Percentiles rank a stretch among this genome's conserved stretches.
Conservation (phyloP, 2,329 filamentous ascomycete genomes). For the Xylariaceae sp. region DNA sequence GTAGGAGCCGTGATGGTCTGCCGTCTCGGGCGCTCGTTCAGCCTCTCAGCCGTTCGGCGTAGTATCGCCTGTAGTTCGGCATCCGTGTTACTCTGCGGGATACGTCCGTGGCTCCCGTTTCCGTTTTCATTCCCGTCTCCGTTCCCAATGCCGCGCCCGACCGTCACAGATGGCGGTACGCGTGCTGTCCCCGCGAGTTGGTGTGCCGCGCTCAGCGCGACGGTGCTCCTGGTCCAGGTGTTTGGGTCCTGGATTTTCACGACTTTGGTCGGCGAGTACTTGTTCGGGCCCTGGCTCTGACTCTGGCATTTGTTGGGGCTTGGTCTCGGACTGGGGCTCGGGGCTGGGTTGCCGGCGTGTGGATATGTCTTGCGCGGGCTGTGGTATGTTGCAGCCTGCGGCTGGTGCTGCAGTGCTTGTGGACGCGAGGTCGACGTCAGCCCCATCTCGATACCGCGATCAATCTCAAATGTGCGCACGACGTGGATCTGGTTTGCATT, state of each 20-base stretch:
- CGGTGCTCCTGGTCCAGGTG: conserved; percentile 1
- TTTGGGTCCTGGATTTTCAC: neutral
- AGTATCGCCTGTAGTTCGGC: conserved; percentile 48
- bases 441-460: no score
- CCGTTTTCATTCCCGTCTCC: no score
- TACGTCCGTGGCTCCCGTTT: neutral
- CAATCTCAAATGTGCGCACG: no score
- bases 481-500: no score
- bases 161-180: conserved; percentile 8
- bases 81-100: conserved; percentile 36
- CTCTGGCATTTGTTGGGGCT: conserved; percentile 1
- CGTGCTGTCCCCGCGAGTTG: conserved; percentile 23
- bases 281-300: neutral
- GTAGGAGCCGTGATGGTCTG: conserved; percentile 21
- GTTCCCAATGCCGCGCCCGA: neutral
- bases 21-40: conserved; percentile 34
- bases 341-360: no score
- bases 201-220: conserved; percentile 20
- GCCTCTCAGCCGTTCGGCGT: conserved; percentile 46
- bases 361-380: no score
- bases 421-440: no score
- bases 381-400: no score
- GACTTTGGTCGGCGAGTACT: neutral
- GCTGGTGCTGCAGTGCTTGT: no score
- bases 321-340: no score